phyloP scores from a whole-genome alignment of 345 rosid species.

The Carallia pectinifolia region DNA sequence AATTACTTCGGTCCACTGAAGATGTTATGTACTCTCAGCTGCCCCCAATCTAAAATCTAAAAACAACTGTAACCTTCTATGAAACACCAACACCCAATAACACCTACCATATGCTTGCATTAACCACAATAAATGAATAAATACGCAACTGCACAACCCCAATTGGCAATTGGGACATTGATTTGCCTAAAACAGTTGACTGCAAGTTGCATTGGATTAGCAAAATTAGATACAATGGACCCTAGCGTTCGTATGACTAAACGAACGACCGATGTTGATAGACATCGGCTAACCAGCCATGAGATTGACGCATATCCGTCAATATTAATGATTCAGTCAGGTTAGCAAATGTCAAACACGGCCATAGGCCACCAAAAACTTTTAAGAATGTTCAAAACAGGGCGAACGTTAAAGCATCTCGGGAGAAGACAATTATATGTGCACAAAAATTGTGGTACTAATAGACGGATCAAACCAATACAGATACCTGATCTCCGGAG shows the following conservation, averaged over 20 bases:
- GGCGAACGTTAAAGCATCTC: neutral
- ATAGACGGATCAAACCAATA: too few species aligned
- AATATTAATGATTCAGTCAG: neutral
- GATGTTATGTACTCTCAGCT: neutral
- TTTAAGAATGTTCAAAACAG: neutral
- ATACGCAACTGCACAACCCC: neutral
- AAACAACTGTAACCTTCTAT: neutral
- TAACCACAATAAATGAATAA: neutral
- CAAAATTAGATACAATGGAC: neutral
- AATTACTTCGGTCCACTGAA: neutral
- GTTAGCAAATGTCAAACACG: neutral
- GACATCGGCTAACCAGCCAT: neutral
- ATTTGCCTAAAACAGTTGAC: neutral
- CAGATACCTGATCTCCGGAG: conserved; percentile 78
- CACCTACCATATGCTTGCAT: neutral
- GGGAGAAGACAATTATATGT: neutral
- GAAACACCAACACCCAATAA: too few species aligned
- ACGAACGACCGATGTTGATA: neutral
- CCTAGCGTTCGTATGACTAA: neutral
- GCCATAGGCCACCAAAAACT: neutral
- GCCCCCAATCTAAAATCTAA: neutral
- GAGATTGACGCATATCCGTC: neutral
- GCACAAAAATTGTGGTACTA: neutral
- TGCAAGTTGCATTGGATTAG: neutral
- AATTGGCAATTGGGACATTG: neutral